Evolutionary conservation across 225 moss, liverwort and hornwort species (phyloP).

Genomic region (Pleurozium schreberi): DNA sequence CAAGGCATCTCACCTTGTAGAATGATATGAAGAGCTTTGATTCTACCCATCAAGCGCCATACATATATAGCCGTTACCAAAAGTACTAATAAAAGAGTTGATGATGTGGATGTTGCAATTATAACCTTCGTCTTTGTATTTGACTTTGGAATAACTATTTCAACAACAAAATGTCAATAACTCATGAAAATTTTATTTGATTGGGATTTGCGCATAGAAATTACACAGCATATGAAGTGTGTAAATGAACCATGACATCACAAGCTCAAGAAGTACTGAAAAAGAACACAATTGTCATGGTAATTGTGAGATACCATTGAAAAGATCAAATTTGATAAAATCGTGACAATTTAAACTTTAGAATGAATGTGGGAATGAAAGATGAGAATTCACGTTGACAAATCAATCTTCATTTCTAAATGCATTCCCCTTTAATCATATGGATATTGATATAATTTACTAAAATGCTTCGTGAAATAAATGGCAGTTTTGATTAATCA

Average conservation of each 20-base stretch:
- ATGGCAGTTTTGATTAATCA: neutral
- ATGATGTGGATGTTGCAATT: neutral
- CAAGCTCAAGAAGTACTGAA: neutral
- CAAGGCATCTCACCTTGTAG: too few species aligned
- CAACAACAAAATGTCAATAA: neutral
- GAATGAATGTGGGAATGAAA: fast-evolving
- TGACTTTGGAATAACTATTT: neutral
- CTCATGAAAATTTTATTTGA: too few species aligned
- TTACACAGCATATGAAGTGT: too few species aligned
- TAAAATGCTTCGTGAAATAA: neutral
- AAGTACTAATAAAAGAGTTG: neutral
- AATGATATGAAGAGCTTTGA: neutral
- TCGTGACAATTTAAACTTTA: neutral
- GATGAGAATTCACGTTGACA: neutral
- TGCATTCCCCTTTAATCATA: neutral
- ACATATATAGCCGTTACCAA: neutral
- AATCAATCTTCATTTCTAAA: neutral
- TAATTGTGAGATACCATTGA: neutral
- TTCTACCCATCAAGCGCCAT: neutral
- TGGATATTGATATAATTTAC: neutral
- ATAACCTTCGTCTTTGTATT: neutral
- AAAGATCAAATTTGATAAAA: neutral
- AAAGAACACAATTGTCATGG: neutral
- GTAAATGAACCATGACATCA: neutral
- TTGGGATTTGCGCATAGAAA: too few species aligned